These are phyloP conservation scores for Cadophora luteo-olivacea DNA, from an alignment of 2,329 filamentous ascomycete species.

Conservation along the genomic window DNA sequence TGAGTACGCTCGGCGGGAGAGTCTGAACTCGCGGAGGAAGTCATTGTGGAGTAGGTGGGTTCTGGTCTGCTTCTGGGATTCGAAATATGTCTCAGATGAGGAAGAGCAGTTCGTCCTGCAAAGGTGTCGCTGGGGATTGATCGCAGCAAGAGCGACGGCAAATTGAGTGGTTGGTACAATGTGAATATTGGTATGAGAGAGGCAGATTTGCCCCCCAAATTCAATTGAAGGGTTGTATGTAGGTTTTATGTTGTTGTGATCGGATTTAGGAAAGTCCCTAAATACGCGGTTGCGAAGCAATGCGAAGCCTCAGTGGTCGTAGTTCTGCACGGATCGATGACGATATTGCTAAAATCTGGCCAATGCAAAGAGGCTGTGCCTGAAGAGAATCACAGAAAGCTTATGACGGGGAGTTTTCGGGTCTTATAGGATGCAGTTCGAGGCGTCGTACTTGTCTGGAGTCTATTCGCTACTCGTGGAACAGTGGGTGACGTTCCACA, in stretches of 20 bases:
- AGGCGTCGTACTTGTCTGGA: neutral
- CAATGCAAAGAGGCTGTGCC: neutral
- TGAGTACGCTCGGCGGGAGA: constrained; percentile 48
- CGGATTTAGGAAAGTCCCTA: constrained; percentile 34
- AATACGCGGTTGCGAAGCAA: constrained; percentile 23
- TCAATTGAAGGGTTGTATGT: constrained; percentile 17
- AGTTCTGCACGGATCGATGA: constrained; percentile 18
- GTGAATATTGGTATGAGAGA: constrained; percentile 41
- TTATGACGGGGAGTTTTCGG: constrained; percentile 2
- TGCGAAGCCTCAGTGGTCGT: constrained; percentile 3
- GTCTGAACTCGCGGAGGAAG: constrained; percentile 39
- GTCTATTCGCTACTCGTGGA: neutral
- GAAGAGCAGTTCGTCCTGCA: constrained; percentile 38
- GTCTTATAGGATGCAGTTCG: constrained; percentile 4
- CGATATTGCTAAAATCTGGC: constrained; percentile 12
- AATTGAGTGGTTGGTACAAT: constrained; percentile 44
- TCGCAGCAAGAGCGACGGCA: constrained; percentile 45
- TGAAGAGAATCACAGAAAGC: neutral
- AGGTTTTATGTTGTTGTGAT: constrained; percentile 23
- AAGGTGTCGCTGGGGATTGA: constrained; percentile 39
- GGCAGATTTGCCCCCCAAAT: constrained; percentile 36
- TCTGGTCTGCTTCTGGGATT: constrained; percentile 37
- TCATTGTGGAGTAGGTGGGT: constrained; percentile 43
- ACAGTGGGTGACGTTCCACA: neutral
- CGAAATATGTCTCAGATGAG: constrained; percentile 40